Evolutionary conservation across 805 yeast genomes (phyloP), one percentile per base, ranked within the genome.

Genomic region (Wickerhamomyces bisporus): DNA sequence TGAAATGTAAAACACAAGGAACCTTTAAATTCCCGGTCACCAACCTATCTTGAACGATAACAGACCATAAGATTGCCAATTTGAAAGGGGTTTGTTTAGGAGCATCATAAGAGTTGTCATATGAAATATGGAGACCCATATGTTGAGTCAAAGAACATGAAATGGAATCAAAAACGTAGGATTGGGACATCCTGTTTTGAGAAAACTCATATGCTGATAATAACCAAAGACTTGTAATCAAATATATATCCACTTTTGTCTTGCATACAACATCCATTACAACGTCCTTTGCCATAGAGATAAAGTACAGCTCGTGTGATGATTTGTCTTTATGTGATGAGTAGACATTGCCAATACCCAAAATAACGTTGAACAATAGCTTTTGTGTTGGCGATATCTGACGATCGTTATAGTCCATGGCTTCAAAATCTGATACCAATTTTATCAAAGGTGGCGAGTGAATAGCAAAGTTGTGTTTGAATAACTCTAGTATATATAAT

Each of bases 1-100:
- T 59, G 45, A 48, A 61, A 35, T 61, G 64, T 12, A 61, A 53
- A 26, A 62, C 60, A 15, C 57, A 46, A 4, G 64, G 64, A 8
- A 61, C 62, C 5, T 50, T 49, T 6, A 58, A 23, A 3, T 39
- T 32, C 5, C 60, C 53, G 1, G 65, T 58, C 6, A 60, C 53
- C 17, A 59, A 44, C 26, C 65, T 42, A 38, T 61, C 65, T 37
- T 61, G 65, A 21, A 58, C 26, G 4, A 59, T 40, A 5, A 61
- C 49, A 4, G 62, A 55, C 65, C 65, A 61, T 36, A 27, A 16
- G 19, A 30, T 11, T 54, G 53, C n/a, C 51, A 36, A 2, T 59
- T 52, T 15, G 41, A 40, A 15, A 12, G 41, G 30, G 7, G 56
- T 53, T 6, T 56, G 41, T 25, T 25, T 15, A 9, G 26, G 12